A percentile compares a stretch with the other conserved stretches of the same genome.
Evolutionary conservation across 1,284 basidiomycete genomes (phyloP).

Genomic region (Melampsora americana): DNA sequence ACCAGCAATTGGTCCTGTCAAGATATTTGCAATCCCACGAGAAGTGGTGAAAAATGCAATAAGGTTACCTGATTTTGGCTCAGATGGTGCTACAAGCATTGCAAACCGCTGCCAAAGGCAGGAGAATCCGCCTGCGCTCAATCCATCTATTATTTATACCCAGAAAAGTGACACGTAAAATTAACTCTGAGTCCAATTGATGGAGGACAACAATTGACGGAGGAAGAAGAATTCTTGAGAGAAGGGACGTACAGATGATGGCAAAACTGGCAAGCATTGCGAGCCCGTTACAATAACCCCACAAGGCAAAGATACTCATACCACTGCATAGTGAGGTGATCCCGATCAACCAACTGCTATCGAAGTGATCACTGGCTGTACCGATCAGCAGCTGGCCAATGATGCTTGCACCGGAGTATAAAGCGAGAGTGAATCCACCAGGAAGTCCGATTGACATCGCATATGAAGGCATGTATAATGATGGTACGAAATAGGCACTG

Average conservation of each 20-base stretch:
- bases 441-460: conserved; percentile 9
- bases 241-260: conserved; percentile 21
- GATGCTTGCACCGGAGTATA: conserved; percentile 22
- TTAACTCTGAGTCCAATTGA: no score
- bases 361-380: conserved; percentile 22
- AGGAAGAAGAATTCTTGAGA: background rate
- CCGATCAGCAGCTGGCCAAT: conserved; percentile 22
- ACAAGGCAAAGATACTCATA: conserved; percentile 31
- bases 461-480: conserved; percentile 31
- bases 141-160: conserved; percentile 4
- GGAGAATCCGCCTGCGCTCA: conserved; percentile 36
- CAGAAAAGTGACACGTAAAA: no score
- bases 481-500: conserved; percentile 29
- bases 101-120: conserved; percentile 36
- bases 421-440: conserved; percentile 17
- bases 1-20: conserved; percentile 36
- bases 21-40: conserved; percentile 34
- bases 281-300: conserved; percentile 23
- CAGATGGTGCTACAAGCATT: conserved; percentile 32
- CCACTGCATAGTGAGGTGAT: conserved; percentile 19
- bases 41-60: conserved; percentile 26
- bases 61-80: conserved; percentile 25
- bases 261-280: conserved; percentile 28
- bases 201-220: no score
- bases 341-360: conserved; percentile 25